Evolutionary conservation across 1,139 yeast genomes (phyloP), one percentile per base, ranked within the genome.

Genomic region (Yamadazyma songkhlaensis): DNA sequence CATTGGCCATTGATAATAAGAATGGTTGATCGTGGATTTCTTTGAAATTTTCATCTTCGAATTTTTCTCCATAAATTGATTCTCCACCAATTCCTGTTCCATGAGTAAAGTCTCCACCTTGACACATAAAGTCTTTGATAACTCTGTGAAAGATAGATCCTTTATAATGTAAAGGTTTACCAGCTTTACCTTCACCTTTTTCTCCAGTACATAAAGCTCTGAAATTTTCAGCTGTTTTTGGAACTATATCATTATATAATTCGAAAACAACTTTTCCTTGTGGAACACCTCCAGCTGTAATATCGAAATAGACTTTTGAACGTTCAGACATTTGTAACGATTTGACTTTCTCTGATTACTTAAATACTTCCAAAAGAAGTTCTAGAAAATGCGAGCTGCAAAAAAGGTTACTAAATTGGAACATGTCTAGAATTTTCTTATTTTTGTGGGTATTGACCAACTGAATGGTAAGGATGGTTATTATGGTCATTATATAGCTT

Each of bases 41-140:
- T 41, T 73, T 63, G 60, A 92, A 90, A 62, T 84, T 84, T 64
- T 92, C 98, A 59, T 92, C 98, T 56, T 85, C 95, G 57, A 92
- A 92, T 62, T 87, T 89, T 53, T 86, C 96, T 11, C 97, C 97
- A 58, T 90, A 92, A 49, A 89, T 90, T 23, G 95, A 84, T 61
- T 85, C 95, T 39, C 97, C 97, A 31, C 97, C 97, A 26, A 92
- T 85, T 23, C 97, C 97, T 49, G 84, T 70, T 17, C 84, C 87
- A 46, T 79, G 81, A 32, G 97, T 89, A 68, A 90, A 90, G 57
- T 92, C 98, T 54, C 98, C 98, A 59, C 97, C 97, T 66, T 89
- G 97, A 53, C 86, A 76, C 97, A 90, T 90, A 59, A 89, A 89
- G 36, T 78, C 79, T 58, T 85, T 84, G 59, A 94, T 94, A 25